Evolutionary conservation across 1,284 basidiomycete genomes (phyloP).

Genomic region (Volvariella surrecta): DNA sequence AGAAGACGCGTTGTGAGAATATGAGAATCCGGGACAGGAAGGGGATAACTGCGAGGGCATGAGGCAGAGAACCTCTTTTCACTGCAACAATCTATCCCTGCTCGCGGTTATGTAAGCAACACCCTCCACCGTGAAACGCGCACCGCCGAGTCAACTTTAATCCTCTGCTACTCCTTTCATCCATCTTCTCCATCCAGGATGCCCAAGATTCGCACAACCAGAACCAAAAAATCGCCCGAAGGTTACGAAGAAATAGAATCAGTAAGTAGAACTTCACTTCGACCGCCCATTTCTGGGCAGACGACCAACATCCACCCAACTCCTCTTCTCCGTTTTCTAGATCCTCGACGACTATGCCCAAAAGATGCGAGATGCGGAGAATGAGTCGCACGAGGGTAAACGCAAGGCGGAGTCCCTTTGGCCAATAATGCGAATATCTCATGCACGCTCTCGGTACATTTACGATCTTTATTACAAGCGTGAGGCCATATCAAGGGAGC

Average conservation of each 20-base stretch:
- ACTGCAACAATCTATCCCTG: not conserved
- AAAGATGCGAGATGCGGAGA: slow-evolving; percentile 97
- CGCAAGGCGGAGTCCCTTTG: slow-evolving; percentile 95
- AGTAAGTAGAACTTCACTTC: slow-evolving; percentile 28
- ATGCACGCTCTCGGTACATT: slow-evolving; percentile 93
- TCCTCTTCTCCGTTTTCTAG: slow-evolving; percentile 25
- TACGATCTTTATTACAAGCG: slow-evolving; percentile 99
- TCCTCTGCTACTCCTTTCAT: not conserved
- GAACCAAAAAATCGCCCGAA: slow-evolving; percentile 94
- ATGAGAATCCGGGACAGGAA: not conserved
- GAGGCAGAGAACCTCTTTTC: slow-evolving; percentile 1
- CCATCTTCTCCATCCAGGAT: slow-evolving; percentile 34
- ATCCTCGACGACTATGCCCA: slow-evolving; percentile 92
- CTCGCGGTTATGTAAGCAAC: slow-evolving; percentile 6
- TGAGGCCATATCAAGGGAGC: slow-evolving; percentile 87
- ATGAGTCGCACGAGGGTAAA: slow-evolving; percentile 96
- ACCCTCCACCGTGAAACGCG: not conserved
- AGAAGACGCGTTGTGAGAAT: not conserved
- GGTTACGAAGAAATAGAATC: slow-evolving; percentile 94
- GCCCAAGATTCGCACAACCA: slow-evolving; percentile 92
- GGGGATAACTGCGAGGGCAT: slow-evolving; percentile 4
- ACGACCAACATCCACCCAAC: not conserved
- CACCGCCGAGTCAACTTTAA: slow-evolving; percentile 8
- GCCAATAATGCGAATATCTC: slow-evolving; percentile 98
- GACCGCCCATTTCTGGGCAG: slow-evolving; percentile 2